Evolutionary conservation across 345 rosid genomes (phyloP).

Genomic region (Syzygium grande): DNA sequence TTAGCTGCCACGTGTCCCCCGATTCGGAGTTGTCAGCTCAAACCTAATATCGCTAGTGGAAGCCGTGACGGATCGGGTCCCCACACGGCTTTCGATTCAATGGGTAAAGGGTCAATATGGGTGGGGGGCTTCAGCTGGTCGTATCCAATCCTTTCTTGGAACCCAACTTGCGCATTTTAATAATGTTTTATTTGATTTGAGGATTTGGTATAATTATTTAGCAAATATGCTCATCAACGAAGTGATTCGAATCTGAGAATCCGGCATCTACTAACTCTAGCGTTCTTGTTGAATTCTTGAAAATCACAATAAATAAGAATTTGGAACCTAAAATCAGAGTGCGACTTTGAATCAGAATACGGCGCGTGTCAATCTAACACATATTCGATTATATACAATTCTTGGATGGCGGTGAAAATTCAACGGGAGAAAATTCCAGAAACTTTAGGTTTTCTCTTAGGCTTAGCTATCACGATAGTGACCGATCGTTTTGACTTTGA

Average conservation of each 20-base stretch:
- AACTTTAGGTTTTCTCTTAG: background rate
- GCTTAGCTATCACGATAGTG: background rate
- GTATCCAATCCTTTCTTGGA: background rate
- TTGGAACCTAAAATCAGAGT: background rate
- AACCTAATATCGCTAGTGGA: background rate
- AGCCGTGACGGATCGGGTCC: background rate
- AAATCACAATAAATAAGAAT: background rate
- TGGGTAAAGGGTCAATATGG: background rate
- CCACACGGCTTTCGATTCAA: background rate
- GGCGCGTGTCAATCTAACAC: accelerated
- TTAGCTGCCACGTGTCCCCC: background rate
- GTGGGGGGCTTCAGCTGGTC: background rate
- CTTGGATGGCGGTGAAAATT: accelerated
- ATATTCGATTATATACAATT: background rate
- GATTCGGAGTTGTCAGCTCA: too few species aligned
- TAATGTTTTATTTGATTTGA: background rate
- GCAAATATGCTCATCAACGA: background rate
- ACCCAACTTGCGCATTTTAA: background rate
- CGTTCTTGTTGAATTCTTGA: background rate
- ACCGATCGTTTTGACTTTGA: background rate
- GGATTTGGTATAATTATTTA: background rate
- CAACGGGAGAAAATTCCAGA: background rate
- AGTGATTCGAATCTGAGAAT: background rate
- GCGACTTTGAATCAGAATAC: too few species aligned
- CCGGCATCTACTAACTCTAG: accelerated